Base-by-base conservation (phyloP, 257 asterid genomes). In the Rhazya stricta region DNA sequence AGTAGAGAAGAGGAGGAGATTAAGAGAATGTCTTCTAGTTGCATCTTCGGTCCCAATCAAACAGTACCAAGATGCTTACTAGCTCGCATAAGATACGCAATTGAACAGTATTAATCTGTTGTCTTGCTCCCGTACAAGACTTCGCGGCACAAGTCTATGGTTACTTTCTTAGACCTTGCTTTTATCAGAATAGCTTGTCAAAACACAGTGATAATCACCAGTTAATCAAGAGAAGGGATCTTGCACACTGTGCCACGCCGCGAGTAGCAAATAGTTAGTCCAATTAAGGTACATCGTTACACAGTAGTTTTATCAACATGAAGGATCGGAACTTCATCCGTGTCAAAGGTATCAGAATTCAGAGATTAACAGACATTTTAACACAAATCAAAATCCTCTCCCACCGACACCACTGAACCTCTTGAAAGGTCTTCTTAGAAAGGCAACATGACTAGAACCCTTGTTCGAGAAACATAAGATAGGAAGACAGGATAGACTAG, bases 351-450 rank as follows among this genome's bases (percentile, higher is more conserved):
- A 32, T 37, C 69, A 36, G 70, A 37, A 36, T 65, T 65, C 48
- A 65, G 70, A 65, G 69, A 63, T 34, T 63, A 19, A 63, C 18
- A 21, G 6, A 37, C 43, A 39, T 36, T n/a, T 36, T 15, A 65
- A 65, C 27, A 23, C 13, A 65, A 71, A 71, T 48, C 74, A 71
- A 48, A 71, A 46, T 71, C 39, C 29, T 50, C 45, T 16, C 74
- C 15, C 62, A 50, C 74, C 9, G 23, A 51, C 11, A 46, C 50
- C 29, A 0, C 74, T 36, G 60, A 71, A 71, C 74, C 63, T 25
- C 50, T 48, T 7, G 1, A 10, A 48, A 69, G 61, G 39, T 69
- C 61, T 25, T 71, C 29, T 27, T 71, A 27, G 45, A 34, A 29
- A 29, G 8, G 48, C 56, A 70, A 71, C 46, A 51, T 19, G 8